These are phyloP conservation scores for Aspergillus hancockii DNA, from an alignment of 495 filamentous ascomycete species.

Conservation along the genomic window DNA sequence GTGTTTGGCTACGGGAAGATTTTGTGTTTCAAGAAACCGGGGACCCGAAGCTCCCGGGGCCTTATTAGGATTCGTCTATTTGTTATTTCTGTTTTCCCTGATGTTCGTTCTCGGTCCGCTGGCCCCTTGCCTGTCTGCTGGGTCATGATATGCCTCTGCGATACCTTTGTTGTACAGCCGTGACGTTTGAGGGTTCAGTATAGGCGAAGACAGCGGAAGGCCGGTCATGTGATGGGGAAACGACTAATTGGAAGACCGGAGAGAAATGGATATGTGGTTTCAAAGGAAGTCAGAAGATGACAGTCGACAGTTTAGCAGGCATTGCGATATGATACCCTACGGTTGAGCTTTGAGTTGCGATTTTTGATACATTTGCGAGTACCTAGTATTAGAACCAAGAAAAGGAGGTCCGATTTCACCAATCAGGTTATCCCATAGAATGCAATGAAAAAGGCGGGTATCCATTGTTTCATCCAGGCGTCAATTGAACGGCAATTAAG, in stretches of 20 bases:
- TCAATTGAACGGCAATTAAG: too few species aligned
- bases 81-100: constrained; percentile 20
- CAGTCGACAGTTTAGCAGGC: constrained; percentile 51
- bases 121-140: not conserved
- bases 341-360: constrained; percentile 42
- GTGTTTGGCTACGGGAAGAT: constrained; percentile 25
- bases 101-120: not conserved
- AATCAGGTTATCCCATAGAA: not conserved
- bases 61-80: constrained; percentile 19
- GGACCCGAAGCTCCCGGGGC: constrained; percentile 15
- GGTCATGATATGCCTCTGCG: not conserved
- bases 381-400: constrained; percentile 5
- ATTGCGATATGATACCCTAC: constrained; percentile 55
- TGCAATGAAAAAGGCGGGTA: not conserved
- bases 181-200: not conserved
- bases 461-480: too few species aligned
- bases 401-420: constrained; percentile 12
- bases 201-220: constrained; percentile 1
- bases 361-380: constrained; percentile 32
- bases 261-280: constrained; percentile 9
- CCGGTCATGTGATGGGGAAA: not conserved
- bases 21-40: constrained; percentile 20
- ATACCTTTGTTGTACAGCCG: not conserved
- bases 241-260: constrained; percentile 2
- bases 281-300: constrained; percentile 36